These are phyloP conservation scores for Glonium stellatum DNA, from an alignment of 495 filamentous ascomycete species.

Conservation along the genomic window DNA sequence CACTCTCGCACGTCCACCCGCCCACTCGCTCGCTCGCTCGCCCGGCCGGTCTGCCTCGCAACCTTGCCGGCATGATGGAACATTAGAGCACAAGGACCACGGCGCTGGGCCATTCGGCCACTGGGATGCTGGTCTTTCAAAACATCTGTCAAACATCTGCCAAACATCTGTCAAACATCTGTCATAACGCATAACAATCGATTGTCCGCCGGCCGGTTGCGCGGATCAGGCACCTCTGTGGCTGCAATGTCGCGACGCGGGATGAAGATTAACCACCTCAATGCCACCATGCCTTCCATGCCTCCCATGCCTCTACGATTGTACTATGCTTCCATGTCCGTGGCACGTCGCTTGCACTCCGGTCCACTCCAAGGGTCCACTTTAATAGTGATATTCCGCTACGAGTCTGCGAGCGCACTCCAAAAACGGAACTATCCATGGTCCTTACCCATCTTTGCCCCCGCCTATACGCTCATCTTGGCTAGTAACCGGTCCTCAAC, in stretches of 20 bases:
- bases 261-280: background rate
- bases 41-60: background rate
- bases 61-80: background rate
- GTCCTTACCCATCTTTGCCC: background rate
- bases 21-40: no score
- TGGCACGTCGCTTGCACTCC: constrained; percentile 1
- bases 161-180: constrained; percentile 3
- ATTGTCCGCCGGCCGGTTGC: background rate
- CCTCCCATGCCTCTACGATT: background rate
- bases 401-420: no score
- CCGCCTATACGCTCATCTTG: constrained; percentile 16
- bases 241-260: background rate
- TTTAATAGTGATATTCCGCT: background rate
- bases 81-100: background rate
- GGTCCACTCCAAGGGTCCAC: background rate
- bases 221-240: constrained; percentile 1
- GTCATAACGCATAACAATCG: background rate
- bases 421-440: background rate
- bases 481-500: constrained; percentile 75
- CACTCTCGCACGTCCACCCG: no score
- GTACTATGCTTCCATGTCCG: no score
- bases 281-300: background rate
- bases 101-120: background rate
- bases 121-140: no score
- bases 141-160: constrained; percentile 3